Evolutionary conservation across 2,329 filamentous ascomycete species (phyloP).

Genomic region (Ceratocystis variospora): DNA sequence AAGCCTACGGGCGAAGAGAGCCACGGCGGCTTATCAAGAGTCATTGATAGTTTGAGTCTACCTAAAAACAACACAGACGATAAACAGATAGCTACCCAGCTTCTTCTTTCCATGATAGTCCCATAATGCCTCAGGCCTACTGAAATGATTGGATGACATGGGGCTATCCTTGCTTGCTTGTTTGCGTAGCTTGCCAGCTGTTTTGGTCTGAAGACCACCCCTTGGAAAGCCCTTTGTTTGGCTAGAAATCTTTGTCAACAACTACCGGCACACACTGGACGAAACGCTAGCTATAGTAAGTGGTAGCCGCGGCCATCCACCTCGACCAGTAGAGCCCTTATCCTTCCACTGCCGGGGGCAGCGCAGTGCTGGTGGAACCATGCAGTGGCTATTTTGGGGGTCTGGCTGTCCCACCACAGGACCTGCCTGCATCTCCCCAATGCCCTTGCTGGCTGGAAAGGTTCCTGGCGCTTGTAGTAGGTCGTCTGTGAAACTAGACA

Average conservation of each 20-base stretch:
- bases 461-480: background rate
- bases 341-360: background rate
- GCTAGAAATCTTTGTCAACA: background rate
- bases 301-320: background rate
- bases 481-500: constrained; percentile 1
- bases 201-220: background rate
- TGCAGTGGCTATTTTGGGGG: background rate
- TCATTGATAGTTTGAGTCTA: too few relatives aligned
- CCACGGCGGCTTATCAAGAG: too few relatives aligned
- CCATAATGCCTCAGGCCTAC: background rate
- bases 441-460: background rate
- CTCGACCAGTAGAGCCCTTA: background rate
- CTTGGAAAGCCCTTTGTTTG: background rate
- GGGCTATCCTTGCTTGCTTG: background rate
- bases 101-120: too few relatives aligned
- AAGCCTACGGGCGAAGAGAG: too few relatives aligned
- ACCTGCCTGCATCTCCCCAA: background rate
- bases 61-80: too few relatives aligned
- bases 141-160: background rate
- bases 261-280: background rate
- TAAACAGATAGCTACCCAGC: too few relatives aligned
- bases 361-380: background rate
- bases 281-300: background rate
- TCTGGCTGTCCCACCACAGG: background rate
- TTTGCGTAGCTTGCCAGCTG: background rate